Base-by-base conservation (phyloP, 371 early-diverging fungal species). In the Lichtheimia ornata region DNA sequence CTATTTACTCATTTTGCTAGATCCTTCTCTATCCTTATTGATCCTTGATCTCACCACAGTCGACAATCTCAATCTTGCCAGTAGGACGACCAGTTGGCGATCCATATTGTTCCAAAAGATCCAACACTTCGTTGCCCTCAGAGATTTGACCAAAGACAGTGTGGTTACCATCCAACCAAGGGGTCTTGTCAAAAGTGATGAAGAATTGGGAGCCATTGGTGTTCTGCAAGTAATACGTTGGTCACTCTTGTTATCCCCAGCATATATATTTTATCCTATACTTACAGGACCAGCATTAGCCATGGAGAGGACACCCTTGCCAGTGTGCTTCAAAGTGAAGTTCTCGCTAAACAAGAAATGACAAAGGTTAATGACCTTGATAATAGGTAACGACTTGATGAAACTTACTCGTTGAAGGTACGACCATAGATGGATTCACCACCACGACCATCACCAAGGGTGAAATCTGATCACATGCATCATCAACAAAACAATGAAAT, bases 151-250 rank as follows among this genome's bases (percentile, higher is more conserved):
- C 99, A 84, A 99, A 68, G 56, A 68, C 68, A 82, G 73, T 95
- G 82, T 98, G 92, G 65, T 94, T 94, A 35, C 90, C 86, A 72
- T 97, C 95, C 25, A 97, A 78, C 69, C 94, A 94, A 5, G 89
- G 81, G 57, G 90, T 91, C 55, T 91, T 91, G 30, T 76, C 83
- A 62, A 93, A 94, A 3, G 92, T 93, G 56, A 97, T 95, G 73
- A 95, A 97, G 72, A 96, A 97, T 68, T 97, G 97, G 99, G 93
- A 93, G 50, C 99, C 98, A 76, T 99, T 99, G 81, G 98, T 89
- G 77, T 88, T 86, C 82, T 82, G 17, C 42, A 41, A 17, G 14
- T 18, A 12, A 40, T 30, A 41, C 17, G 54, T 11, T 12, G n/a
- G 22, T 20, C 22, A 5, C 41, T 6, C 17, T 45, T 47, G 2